phyloP scores from a whole-genome alignment of 148 eudicot genomes.

The Vaccinium macrocarpon region DNA sequence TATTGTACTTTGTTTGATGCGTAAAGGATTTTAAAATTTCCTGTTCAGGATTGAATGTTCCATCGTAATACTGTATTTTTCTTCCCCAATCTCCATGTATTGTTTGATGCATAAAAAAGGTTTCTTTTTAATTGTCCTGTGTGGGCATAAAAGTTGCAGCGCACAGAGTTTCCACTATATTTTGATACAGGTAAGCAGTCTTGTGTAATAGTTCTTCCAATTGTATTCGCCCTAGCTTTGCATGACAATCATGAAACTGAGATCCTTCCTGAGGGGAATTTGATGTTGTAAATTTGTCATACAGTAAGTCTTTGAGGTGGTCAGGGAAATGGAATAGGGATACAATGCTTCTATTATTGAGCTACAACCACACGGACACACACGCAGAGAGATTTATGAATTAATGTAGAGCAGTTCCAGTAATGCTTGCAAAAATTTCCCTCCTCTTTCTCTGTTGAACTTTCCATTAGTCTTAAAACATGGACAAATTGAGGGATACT shows the following conservation, averaged over 20 bases:
- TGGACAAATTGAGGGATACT: neutral
- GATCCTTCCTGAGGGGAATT: neutral
- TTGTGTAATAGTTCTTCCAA: neutral
- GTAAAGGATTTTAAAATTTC: neutral
- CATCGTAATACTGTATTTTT: neutral
- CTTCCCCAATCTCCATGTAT: neutral
- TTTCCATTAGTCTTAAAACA: neutral
- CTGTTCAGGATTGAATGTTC: neutral
- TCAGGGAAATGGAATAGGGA: neutral
- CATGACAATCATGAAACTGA: neutral
- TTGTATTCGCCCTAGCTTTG: neutral
- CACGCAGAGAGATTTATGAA: neutral
- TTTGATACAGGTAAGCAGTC: neutral
- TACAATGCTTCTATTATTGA: neutral
- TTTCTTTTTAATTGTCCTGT: neutral
- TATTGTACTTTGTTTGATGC: neutral
- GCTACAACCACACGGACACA: neutral
- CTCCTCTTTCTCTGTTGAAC: neutral
- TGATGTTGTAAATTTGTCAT: conserved; percentile 3
- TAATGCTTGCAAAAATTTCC: neutral
- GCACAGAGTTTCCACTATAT: neutral
- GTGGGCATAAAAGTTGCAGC: neutral
- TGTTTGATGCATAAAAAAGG: neutral
- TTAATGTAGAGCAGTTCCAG: neutral
- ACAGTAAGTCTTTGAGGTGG: neutral